These are phyloP conservation scores for Geranium rotundifolium DNA, from an alignment of 345 rosid genomes.

Conservation along the genomic window DNA sequence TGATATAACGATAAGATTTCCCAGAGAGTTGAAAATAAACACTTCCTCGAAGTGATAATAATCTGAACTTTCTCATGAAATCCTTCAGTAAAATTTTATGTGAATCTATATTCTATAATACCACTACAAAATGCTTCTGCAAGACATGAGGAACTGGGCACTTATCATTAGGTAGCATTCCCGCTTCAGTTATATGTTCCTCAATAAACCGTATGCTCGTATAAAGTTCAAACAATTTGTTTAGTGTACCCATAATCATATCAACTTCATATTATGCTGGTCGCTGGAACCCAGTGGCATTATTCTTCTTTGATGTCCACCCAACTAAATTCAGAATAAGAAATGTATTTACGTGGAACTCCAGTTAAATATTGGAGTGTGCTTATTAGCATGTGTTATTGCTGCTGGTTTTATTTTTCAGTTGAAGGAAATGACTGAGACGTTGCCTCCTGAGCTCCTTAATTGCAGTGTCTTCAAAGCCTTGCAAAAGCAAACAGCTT, in stretches of 20 bases:
- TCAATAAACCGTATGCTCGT: background rate
- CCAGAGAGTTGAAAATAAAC: no score
- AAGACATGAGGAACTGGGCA: background rate
- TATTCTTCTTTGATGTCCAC: background rate
- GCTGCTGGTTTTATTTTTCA: constrained; percentile 18
- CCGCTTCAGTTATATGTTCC: no score
- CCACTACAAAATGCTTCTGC: no score
- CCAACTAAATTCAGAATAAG: background rate
- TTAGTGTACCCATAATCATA: no score
- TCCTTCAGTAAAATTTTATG: no score
- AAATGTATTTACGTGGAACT: background rate
- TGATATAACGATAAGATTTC: no score
- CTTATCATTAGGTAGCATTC: background rate
- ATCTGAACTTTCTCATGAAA: no score
- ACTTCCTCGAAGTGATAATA: no score
- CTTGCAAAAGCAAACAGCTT: constrained; percentile 46
- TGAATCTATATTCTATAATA: no score
- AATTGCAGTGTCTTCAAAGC: constrained; percentile 41
- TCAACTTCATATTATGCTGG: background rate
- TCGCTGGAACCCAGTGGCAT: background rate
- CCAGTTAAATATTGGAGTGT: background rate
- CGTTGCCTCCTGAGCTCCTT: constrained; percentile 44
- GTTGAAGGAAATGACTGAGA: constrained; percentile 52
- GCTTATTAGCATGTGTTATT: constrained; percentile 3
- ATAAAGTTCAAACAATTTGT: background rate